Conservation (phyloP, 2,329 filamentous ascomycete species). For the Trichoderma sp. region DNA sequence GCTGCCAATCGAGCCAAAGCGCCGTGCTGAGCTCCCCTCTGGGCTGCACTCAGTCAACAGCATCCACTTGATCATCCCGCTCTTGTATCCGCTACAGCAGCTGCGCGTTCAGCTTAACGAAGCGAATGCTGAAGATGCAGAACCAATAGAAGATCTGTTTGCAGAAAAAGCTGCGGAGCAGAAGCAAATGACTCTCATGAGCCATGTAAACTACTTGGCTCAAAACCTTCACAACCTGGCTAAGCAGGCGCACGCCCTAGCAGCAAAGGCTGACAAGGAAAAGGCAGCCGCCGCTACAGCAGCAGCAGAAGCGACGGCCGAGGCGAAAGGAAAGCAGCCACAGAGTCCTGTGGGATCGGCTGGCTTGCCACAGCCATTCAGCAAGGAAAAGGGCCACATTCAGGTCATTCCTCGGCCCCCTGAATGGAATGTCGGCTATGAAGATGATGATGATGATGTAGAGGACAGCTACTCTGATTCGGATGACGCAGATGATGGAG, state of each 20-base stretch:
- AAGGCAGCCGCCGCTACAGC: constrained; percentile 25
- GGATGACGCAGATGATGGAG: constrained; percentile 47
- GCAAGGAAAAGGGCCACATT: constrained; percentile 63
- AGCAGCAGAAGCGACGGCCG: neutral
- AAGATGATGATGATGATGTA: constrained; percentile 48
- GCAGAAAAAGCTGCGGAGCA: constrained; percentile 57
- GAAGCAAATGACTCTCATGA: constrained; percentile 65
- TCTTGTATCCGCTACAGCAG: constrained; percentile 70
- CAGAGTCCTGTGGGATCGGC: constrained; percentile 23
- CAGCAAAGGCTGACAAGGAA: constrained; percentile 28
- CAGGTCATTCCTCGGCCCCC: constrained; percentile 73
- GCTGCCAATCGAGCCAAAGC: constrained; percentile 67
- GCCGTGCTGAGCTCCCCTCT: constrained; percentile 60
- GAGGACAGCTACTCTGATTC: constrained; percentile 51
- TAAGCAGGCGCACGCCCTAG: constrained; percentile 49
- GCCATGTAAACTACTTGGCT: constrained; percentile 72
- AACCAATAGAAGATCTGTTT: constrained; percentile 67
- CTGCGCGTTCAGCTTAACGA: constrained; percentile 67
- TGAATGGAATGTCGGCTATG: constrained; percentile 64
- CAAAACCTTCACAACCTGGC: constrained; percentile 70
- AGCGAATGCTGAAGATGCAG: constrained; percentile 60
- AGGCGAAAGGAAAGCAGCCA: constrained; percentile 2
- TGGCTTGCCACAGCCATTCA: constrained; percentile 26
- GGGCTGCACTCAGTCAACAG: constrained; percentile 63
- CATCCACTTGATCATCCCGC: constrained; percentile 68